Evolutionary conservation across 2,329 filamentous ascomycete species (phyloP), one percentile per base, ranked within the genome.

Genomic region (Trichoderma sp.): DNA sequence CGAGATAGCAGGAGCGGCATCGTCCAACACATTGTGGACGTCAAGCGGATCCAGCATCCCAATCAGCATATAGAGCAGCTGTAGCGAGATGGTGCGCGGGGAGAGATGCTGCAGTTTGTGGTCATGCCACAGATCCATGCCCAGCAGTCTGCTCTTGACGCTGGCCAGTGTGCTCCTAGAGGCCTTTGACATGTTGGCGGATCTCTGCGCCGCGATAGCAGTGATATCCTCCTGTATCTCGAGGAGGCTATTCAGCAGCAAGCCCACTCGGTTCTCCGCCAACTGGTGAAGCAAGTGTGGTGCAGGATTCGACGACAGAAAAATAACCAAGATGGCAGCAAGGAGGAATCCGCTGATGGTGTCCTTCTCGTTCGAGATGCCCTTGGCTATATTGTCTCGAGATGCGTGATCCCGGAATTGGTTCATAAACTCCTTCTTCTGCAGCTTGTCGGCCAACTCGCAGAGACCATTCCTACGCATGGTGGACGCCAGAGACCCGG

Each of bases 391-490:
- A 34, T 84, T 85, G 62, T 87, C 83, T 67, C 92, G 90, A 64
- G 90, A 86, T 7, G 87, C 86, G 69, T 92, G 88, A 67, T 93
- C 88, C 21, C 90, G 83, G 71, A 97, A 93, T 67, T 90, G 88
- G 19, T 82, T 81, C 30, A 86, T 79, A 70, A 91, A 93, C 0
- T 80, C 80, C 70, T 88, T 87, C 57, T 88, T 80, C 56, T 83
- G 82, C 48, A 89, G 79, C 70, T 86, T 87, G 51, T 82, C 80
- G 1, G 83, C 83, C 48, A 90, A 74, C 68, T 90, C 87, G 5
- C 89, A 75, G 48, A 90, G 76, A 1, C 85, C 85, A 60, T 83
- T 82, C 61, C 87, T 80, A 68, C 87, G 79, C 71, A 85, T 78
- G 0, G 85, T 85, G 3, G 79, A 78, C 7, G 81, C 74, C 43